Evolutionary conservation across 495 filamentous ascomycete genomes (phyloP).

Genomic region (Aspergillus sparsus): DNA sequence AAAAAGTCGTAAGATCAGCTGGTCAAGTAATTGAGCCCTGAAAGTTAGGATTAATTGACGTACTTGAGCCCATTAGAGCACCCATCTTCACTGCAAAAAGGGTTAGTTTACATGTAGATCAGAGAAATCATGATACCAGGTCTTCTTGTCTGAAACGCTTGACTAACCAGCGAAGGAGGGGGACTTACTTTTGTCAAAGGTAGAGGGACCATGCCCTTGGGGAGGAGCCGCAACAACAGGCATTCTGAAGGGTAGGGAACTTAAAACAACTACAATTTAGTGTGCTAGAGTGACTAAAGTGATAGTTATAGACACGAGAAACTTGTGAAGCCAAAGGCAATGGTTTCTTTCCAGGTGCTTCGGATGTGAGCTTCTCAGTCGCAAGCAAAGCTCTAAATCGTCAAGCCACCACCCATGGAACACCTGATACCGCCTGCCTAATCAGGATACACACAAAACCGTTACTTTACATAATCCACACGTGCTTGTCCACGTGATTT

Average conservation of each 20-base stretch:
- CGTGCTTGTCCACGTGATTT: constrained; percentile 25
- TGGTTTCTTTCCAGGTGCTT: background rate
- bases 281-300: background rate
- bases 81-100: constrained; percentile 84
- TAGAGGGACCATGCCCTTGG: constrained; percentile 68
- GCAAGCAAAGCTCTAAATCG: constrained; percentile 18
- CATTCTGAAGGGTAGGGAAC: constrained; percentile 48
- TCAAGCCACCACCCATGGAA: constrained; percentile 12
- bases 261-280: background rate
- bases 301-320: background rate
- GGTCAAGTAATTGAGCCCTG: background rate
- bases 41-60: constrained; percentile 34
- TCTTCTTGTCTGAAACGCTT: background rate
- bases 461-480: constrained; percentile 18
- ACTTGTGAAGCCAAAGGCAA: background rate
- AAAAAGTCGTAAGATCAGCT: constrained; percentile 21
- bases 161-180: constrained; percentile 1
- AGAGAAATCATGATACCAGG: background rate
- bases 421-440: constrained; percentile 27
- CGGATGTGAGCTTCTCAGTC: constrained; percentile 12
- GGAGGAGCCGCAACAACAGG: constrained; percentile 64
- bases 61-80: constrained; percentile 96
- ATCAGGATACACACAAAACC: background rate
- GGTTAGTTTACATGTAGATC: constrained; percentile 27
- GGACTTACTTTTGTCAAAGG: constrained; percentile 85